phyloP scores from a whole-genome alignment of 352 stramenopile genomes.

The Elongisporangium prolatum region DNA sequence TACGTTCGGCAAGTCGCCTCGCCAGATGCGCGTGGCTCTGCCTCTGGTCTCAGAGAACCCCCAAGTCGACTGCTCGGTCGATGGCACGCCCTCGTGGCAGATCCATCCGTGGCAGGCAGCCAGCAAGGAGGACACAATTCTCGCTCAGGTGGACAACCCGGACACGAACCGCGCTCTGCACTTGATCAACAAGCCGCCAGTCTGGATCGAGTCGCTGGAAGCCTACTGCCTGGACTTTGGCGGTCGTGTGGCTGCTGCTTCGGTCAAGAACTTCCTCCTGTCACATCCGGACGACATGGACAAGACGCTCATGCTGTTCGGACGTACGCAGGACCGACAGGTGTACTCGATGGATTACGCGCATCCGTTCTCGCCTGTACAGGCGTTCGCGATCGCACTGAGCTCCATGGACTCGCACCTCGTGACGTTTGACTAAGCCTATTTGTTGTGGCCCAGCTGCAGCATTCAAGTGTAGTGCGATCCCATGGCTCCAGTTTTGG shows the following conservation, averaged over 20 bases:
- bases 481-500: no score
- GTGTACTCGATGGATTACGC: conserved; percentile 89
- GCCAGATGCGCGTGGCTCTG: conserved; percentile 78
- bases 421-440: conserved; percentile 74
- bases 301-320: conserved; percentile 85
- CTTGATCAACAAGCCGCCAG: conserved; percentile 84
- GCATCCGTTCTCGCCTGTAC: conserved; percentile 78
- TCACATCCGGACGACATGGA: conserved; percentile 82
- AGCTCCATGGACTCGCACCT: conserved; percentile 88
- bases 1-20: conserved; percentile 82
- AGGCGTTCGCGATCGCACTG: conserved; percentile 84
- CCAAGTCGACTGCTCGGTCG: conserved; percentile 32
- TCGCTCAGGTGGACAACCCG: conserved; percentile 68
- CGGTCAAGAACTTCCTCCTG: conserved; percentile 88
- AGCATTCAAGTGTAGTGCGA: no score
- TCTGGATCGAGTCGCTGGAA: conserved; percentile 85
- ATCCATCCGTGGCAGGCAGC: conserved; percentile 50
- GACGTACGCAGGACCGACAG: conserved; percentile 78
- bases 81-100: conserved; percentile 43
- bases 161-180: conserved; percentile 55
- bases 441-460: neutral
- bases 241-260: conserved; percentile 63
- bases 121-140: conserved; percentile 76
- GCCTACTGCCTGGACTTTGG: conserved; percentile 85
- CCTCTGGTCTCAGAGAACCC: conserved; percentile 43